Evolutionary conservation across 192 early-diverging fungal genomes (phyloP).

Genomic region (Mortierella claussenii): DNA sequence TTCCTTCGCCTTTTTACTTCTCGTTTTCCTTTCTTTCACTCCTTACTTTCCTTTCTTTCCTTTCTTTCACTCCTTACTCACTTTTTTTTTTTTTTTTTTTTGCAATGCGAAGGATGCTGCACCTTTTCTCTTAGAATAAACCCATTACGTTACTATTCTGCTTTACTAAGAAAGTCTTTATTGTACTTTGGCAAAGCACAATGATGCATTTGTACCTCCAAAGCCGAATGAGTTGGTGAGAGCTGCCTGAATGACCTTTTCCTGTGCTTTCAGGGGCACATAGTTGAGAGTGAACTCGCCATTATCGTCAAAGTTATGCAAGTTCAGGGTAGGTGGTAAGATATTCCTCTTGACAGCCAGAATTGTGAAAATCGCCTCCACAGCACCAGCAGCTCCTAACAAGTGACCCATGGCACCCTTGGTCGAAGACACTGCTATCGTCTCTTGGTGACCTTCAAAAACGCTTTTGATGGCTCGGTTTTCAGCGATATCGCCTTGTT

Average conservation of each 20-base stretch:
- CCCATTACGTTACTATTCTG: conserved; percentile 10
- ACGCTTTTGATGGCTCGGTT: conserved; percentile 84
- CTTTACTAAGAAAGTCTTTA: conserved; percentile 4
- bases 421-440: conserved; percentile 84
- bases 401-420: conserved; percentile 95
- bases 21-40: neutral
- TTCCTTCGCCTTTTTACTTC: neutral
- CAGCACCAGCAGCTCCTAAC: conserved; percentile 93
- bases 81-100: conserved; percentile 7
- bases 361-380: conserved; percentile 92
- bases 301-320: conserved; percentile 64
- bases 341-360: conserved; percentile 79
- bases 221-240: conserved; percentile 95
- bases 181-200: conserved; percentile 70
- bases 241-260: conserved; percentile 68
- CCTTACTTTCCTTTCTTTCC: neutral
- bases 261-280: conserved; percentile 77
- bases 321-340: conserved; percentile 88
- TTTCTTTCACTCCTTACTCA: conserved; percentile 1
- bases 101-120: neutral
- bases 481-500: conserved; percentile 85
- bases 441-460: conserved; percentile 65
- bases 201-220: conserved; percentile 82
- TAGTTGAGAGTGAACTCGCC: conserved; percentile 87
- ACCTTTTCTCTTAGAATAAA: conserved; percentile 36